Evolutionary conservation across 2,329 filamentous ascomycete species (phyloP).

Genomic region (Onygenales sp.): DNA sequence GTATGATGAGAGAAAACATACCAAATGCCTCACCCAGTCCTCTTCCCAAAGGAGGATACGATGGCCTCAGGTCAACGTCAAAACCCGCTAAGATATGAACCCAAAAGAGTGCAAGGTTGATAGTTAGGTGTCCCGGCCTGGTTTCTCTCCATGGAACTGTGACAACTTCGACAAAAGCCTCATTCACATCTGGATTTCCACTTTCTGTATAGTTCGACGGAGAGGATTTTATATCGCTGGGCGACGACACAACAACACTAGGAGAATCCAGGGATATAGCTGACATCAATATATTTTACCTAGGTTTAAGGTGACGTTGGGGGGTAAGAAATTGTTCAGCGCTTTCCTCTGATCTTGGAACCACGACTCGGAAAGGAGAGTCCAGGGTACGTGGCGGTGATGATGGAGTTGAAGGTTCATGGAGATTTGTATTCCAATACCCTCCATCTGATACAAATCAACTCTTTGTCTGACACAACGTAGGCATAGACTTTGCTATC

Average conservation of each 20-base stretch:
- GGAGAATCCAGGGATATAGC: background rate
- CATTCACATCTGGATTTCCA: background rate
- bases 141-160: background rate
- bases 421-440: background rate
- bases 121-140: background rate
- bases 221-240: background rate
- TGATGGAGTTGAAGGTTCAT: too few relatives aligned
- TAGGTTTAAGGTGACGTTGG: too few relatives aligned
- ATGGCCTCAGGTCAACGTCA: background rate
- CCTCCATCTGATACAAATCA: background rate
- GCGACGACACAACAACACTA: background rate
- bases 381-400: too few relatives aligned
- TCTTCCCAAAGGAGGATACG: background rate
- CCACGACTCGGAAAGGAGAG: too few relatives aligned
- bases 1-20: too few relatives aligned
- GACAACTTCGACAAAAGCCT: background rate
- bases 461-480: slow-evolving; percentile 2
- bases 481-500: background rate
- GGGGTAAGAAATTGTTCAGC: too few relatives aligned
- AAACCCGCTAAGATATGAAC: background rate
- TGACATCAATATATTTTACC: background rate
- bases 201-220: background rate
- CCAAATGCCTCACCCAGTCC: too few relatives aligned
- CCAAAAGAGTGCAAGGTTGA: background rate
- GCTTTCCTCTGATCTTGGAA: too few relatives aligned